These are phyloP conservation scores for Grifola frondosa DNA, from an alignment of 1,284 basidiomycete genomes.

Conservation along the genomic window DNA sequence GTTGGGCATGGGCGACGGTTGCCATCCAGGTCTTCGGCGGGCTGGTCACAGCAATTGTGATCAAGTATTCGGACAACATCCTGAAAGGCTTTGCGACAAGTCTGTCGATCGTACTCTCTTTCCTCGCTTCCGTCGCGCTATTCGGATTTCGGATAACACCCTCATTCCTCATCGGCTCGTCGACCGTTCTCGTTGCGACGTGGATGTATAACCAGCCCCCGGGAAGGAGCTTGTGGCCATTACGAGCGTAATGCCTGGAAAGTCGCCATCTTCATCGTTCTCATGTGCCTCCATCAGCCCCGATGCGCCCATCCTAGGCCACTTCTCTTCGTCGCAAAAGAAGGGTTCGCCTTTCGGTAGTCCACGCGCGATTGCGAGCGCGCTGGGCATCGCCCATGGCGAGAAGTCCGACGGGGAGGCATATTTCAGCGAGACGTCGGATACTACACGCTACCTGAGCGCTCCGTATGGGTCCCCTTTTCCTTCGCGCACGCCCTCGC, in stretches of 20 bases:
- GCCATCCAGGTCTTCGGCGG: conserved; percentile 88
- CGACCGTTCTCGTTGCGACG: conserved; percentile 82
- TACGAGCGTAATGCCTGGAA: conserved; percentile 39
- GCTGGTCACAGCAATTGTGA: conserved; percentile 84
- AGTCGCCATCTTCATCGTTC: conserved; percentile 35
- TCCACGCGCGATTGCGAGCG: conserved; percentile 46
- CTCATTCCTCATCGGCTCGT: conserved; percentile 81
- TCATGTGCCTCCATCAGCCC: conserved; percentile 51
- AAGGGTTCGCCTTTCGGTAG: conserved; percentile 52
- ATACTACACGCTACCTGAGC: conserved; percentile 55
- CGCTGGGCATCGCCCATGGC: conserved; percentile 41
- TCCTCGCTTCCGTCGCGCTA: conserved; percentile 84
- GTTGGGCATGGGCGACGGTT: conserved; percentile 92
- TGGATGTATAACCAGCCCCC: conserved; percentile 86
- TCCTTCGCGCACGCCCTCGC: conserved; percentile 59
- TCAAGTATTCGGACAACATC: conserved; percentile 88
- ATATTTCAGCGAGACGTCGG: conserved; percentile 49
- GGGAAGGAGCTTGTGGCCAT: conserved; percentile 44
- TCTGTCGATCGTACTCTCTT: conserved; percentile 90
- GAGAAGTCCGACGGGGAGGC: conserved; percentile 34
- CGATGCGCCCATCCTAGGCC: conserved; percentile 58
- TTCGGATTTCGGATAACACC: conserved; percentile 88
- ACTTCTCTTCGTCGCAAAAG: conserved; percentile 46
- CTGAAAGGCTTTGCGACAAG: conserved; percentile 94
- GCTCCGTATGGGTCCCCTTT: conserved; percentile 69